Conservation (phyloP, 169 alveolate species). For the Neospora caninum region DNA sequence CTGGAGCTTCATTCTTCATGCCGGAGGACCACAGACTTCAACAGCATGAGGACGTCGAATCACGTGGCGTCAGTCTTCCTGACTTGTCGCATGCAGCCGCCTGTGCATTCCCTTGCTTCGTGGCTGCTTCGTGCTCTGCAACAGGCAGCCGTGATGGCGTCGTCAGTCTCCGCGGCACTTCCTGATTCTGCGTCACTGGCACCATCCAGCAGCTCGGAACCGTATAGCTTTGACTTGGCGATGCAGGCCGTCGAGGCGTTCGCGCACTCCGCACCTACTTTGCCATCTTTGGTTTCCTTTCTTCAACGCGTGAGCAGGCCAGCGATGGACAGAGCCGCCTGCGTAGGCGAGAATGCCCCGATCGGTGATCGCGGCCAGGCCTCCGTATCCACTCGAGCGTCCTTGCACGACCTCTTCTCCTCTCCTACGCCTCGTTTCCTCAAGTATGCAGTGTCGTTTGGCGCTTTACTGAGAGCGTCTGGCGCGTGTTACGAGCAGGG, state of each 20-base stretch:
- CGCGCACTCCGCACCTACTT: background rate
- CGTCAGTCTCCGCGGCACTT: background rate
- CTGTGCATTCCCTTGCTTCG: background rate
- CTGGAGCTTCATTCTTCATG: too few species aligned
- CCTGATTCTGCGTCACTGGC: background rate
- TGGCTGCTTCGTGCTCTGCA: background rate
- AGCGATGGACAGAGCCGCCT: background rate
- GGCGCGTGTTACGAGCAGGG: constrained; percentile 8
- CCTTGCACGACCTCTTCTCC: background rate
- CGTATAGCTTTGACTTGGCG: background rate
- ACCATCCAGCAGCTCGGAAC: background rate
- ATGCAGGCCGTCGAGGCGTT: background rate
- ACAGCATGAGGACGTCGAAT: too few species aligned
- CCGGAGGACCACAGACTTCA: too few species aligned
- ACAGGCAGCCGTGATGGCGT: background rate
- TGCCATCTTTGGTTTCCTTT: background rate
- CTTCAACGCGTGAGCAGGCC: background rate
- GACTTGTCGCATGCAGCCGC: background rate
- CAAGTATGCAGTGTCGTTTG: background rate
- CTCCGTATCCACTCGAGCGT: background rate
- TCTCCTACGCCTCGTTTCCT: background rate
- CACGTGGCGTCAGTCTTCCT: background rate
- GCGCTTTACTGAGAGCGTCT: background rate
- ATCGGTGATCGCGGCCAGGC: background rate
- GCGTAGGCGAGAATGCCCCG: background rate